phyloP scores from a whole-genome alignment of 78 protist species.

The Protostelium mycophagum region DNA sequence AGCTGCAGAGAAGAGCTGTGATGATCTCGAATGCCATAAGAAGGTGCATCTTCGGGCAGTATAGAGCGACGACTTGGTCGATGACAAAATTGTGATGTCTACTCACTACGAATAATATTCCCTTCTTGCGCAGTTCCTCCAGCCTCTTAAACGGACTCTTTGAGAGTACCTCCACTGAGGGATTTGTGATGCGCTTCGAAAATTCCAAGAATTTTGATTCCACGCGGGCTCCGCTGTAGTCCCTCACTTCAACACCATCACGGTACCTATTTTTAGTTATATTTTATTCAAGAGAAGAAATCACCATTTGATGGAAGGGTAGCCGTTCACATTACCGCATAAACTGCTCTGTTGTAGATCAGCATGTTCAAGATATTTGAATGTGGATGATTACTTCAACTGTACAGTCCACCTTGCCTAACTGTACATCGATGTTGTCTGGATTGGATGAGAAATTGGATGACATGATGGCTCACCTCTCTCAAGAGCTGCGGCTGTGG shows the following conservation, averaged over 20 bases:
- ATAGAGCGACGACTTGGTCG: too few relatives aligned
- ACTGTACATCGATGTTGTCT: neutral
- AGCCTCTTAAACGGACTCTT: neutral
- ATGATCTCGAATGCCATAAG: too few relatives aligned
- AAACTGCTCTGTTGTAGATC: neutral
- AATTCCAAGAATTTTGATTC: neutral
- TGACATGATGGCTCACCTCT: neutral
- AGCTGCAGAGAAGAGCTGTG: too few relatives aligned
- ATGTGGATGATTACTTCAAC: neutral
- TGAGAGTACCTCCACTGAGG: neutral
- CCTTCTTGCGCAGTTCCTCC: neutral
- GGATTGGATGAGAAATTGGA: too few relatives aligned
- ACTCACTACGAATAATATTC: neutral
- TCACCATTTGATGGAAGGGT: neutral
- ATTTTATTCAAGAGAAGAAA: neutral
- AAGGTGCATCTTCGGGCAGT: too few relatives aligned
- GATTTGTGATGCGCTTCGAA: neutral
- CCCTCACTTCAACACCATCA: neutral
- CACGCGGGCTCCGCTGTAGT: neutral
- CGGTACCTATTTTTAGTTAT: neutral
- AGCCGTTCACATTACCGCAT: neutral
- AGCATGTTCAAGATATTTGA: neutral
- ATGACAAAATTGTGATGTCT: too few relatives aligned
- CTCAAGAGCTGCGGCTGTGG: slow-evolving; percentile 22
- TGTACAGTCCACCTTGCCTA: slow-evolving; percentile 27